Conservation (phyloP, 805 yeast genomes). For the Phaffomyces thermotolerans region DNA sequence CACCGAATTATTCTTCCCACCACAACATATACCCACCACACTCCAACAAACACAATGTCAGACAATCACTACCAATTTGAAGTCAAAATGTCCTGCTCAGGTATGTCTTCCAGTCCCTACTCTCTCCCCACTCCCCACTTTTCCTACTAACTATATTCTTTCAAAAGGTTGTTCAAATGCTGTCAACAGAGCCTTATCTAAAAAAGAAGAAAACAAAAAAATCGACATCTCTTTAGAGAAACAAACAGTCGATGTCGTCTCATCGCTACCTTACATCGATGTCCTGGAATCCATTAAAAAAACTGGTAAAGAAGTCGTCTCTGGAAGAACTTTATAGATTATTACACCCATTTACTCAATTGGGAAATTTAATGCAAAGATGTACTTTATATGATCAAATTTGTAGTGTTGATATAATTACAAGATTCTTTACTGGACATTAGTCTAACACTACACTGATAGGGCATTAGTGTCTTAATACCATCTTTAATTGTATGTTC, state of each 20-base stretch:
- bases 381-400: not conserved
- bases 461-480: too few species aligned
- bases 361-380: not conserved
- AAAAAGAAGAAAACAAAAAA: conserved; percentile 65
- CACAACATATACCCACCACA: not conserved
- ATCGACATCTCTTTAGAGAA: conserved; percentile 69
- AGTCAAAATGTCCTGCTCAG: conserved; percentile 80
- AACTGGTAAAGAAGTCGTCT: conserved; percentile 80
- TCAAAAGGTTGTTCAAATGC: conserved; percentile 73
- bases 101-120: conserved; percentile 25
- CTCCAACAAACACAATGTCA: conserved; percentile 28
- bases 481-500: too few species aligned
- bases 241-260: conserved; percentile 75
- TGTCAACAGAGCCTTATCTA: conserved; percentile 65
- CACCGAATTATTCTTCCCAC: not conserved
- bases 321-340: conserved; percentile 41
- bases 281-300: conserved; percentile 77
- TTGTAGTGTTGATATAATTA: not conserved
- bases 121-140: not conserved
- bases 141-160: not conserved
- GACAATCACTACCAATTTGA: conserved; percentile 67
- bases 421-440: not conserved
- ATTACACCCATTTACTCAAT: not conserved
- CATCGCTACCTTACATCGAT: conserved; percentile 62
- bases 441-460: too few species aligned